These are phyloP conservation scores for Hibiscus trionum DNA, from an alignment of 345 rosid species.

Conservation along the genomic window DNA sequence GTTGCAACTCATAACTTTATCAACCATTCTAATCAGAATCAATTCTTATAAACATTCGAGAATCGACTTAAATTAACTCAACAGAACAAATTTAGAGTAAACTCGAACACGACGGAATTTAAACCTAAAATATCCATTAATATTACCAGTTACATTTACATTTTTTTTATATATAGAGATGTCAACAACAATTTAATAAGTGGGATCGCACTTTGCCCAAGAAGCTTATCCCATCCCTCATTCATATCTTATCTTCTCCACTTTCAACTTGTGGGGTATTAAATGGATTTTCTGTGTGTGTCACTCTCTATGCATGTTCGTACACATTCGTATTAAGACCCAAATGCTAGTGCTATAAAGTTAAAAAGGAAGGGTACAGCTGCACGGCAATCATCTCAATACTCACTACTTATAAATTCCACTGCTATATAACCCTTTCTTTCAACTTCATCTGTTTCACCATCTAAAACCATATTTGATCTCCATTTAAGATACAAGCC, in stretches of 20 bases:
- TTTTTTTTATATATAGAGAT: not conserved
- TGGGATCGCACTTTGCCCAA: constrained; percentile 51
- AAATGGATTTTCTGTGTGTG: not conserved
- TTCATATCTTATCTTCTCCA: constrained; percentile 27
- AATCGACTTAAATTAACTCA: no score
- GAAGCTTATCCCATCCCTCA: constrained; percentile 52
- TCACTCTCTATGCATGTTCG: not conserved
- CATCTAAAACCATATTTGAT: constrained; percentile 9
- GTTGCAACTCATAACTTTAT: no score
- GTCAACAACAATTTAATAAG: constrained; percentile 8
- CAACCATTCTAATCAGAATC: no score
- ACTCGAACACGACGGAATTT: no score
- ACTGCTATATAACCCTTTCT: constrained; percentile 30
- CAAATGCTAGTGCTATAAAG: constrained; percentile 8
- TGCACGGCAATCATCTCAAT: not conserved
- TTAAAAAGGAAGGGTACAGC: constrained; percentile 25
- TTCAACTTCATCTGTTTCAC: constrained; percentile 16
- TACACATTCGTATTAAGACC: constrained; percentile 16
- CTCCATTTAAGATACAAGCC: constrained; percentile 2
- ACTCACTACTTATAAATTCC: not conserved
- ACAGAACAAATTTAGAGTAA: no score
- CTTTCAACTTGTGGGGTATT: constrained; percentile 47
- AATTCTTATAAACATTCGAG: no score
- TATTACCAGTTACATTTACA: not conserved
- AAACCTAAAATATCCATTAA: not conserved